These are phyloP conservation scores for Candida koratica DNA, from an alignment of 805 yeast genomes.

Conservation along the genomic window DNA sequence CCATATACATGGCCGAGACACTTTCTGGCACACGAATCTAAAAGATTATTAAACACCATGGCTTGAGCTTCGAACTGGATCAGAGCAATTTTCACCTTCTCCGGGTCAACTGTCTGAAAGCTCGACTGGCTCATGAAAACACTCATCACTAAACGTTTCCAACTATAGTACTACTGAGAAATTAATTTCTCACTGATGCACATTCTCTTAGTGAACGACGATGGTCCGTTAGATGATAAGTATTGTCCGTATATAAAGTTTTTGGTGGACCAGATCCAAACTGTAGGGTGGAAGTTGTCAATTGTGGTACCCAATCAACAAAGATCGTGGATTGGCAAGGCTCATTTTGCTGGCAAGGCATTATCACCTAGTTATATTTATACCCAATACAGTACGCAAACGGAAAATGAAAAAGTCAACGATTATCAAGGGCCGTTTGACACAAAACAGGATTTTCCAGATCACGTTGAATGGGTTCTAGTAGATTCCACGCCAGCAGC, in stretches of 20 bases:
- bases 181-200: too few relatives aligned
- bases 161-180: too few relatives aligned
- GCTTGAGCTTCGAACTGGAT: slow-evolving; percentile 66
- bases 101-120: slow-evolving; percentile 47
- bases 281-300: slow-evolving; percentile 73
- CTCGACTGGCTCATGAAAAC: slow-evolving; percentile 48
- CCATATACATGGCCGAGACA: slow-evolving; percentile 85
- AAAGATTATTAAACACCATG: slow-evolving; percentile 52
- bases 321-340: slow-evolving; percentile 96
- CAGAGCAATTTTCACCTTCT: slow-evolving; percentile 58
- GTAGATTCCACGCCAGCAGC: slow-evolving; percentile 96
- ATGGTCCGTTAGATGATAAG: slow-evolving; percentile 82
- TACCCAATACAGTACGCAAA: slow-evolving; percentile 45
- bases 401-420: slow-evolving; percentile 35
- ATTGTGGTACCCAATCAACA: slow-evolving; percentile 83
- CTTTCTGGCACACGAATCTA: slow-evolving; percentile 62
- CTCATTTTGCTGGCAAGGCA: slow-evolving; percentile 81
- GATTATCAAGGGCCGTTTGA: slow-evolving; percentile 67
- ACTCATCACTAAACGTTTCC: slow-evolving; percentile 47
- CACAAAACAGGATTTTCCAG: slow-evolving; percentile 10
- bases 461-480: slow-evolving; percentile 76
- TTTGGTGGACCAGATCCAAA: slow-evolving; percentile 64
- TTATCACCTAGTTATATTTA: slow-evolving; percentile 63
- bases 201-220: slow-evolving; percentile 79
- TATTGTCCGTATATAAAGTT: slow-evolving; percentile 83